Evolutionary conservation across 305 asterid genomes (phyloP), one percentile per base, ranked within the genome.

Genomic region (Nicotiana rustica): DNA sequence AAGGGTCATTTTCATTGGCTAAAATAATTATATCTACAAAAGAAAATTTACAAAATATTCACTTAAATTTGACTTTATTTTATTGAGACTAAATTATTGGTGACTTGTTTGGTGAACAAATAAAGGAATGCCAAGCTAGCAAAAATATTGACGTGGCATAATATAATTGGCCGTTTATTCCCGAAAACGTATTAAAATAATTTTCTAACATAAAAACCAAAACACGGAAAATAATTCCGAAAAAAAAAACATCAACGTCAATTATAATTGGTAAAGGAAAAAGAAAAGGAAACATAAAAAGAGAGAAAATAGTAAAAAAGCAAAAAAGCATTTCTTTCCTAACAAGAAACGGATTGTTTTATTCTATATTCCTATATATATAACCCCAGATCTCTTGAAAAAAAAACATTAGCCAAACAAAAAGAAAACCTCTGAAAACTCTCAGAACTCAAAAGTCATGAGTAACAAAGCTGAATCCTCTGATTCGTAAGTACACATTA

Each of bases 391-490:
- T 84, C 88, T 67, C 89, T 78, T 65, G 7, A 44, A 57, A 18
- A 78, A 57, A 18, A 78, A 44, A 56, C 79, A 67, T 82, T 75
- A 79, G 17, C n/a, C 84, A n/a, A 44, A 35, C 15, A 10, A 14
- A 6, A 19, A 57, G 12, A 33, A 66, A 77, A 47, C 29, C 70
- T 41, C 44, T 86, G 21, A 38, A 64, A 81, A 57, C n/a, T 83
- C 67, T 41, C 41, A 56, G 75, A 61, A 56, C 55, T 71, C 67
- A 80, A 77, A 52, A 70, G 84, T 36, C 84, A 91, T 90, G 98
- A 89, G 80, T 71, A 87, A 90, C 85, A 90, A 89, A 86, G 90
- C 94, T 17, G 97, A 92, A 88, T 86, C 98, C 4, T 93, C 98
- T 65, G 92, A 90, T 57, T 84, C 93, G 98, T 92, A 88, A 89